These are phyloP conservation scores for Heterobasidion parviporum DNA, from an alignment of 1,284 basidiomycete species.

Conservation along the genomic window DNA sequence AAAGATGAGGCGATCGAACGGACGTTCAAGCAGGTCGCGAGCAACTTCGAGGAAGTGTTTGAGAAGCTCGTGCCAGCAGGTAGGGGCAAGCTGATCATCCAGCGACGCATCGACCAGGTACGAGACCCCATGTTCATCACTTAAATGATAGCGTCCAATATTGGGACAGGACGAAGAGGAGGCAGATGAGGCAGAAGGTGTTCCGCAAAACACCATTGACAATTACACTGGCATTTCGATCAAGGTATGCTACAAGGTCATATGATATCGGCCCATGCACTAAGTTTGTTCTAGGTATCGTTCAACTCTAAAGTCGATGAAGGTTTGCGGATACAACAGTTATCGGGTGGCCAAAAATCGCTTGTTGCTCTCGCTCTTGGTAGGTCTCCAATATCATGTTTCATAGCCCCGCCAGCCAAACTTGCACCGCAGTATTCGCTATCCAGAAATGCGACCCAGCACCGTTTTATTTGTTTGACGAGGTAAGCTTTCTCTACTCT, in stretches of 20 bases:
- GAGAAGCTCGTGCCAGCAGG: conserved; percentile 96
- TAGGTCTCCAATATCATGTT: conserved; percentile 20
- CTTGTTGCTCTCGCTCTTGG: conserved; percentile 93
- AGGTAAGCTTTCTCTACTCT: conserved; percentile 37
- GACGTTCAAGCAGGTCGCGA: conserved; percentile 97
- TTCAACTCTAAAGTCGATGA: conserved; percentile 99
- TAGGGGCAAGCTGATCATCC: conserved; percentile 85
- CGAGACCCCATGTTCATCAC: no score
- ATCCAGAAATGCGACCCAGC: conserved; percentile 98
- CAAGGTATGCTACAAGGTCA: conserved; percentile 41
- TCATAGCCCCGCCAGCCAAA: not conserved
- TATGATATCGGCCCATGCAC: not conserved
- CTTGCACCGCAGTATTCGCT: conserved; percentile 70
- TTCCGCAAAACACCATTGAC: conserved; percentile 73
- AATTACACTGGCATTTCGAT: conserved; percentile 97
- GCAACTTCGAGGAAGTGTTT: conserved; percentile 96
- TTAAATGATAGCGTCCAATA: not conserved
- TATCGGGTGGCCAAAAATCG: conserved; percentile 97
- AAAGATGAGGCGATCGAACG: conserved; percentile 93
- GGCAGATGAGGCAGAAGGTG: conserved; percentile 58
- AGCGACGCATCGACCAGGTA: conserved; percentile 81
- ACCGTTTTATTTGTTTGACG: conserved; percentile 99
- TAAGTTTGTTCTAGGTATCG: conserved; percentile 58
- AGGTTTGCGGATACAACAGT: conserved; percentile 90
- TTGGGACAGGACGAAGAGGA: conserved; percentile 50